Conservation (phyloP, 1,284 basidiomycete genomes). For the Ustilago cynodontis region DNA sequence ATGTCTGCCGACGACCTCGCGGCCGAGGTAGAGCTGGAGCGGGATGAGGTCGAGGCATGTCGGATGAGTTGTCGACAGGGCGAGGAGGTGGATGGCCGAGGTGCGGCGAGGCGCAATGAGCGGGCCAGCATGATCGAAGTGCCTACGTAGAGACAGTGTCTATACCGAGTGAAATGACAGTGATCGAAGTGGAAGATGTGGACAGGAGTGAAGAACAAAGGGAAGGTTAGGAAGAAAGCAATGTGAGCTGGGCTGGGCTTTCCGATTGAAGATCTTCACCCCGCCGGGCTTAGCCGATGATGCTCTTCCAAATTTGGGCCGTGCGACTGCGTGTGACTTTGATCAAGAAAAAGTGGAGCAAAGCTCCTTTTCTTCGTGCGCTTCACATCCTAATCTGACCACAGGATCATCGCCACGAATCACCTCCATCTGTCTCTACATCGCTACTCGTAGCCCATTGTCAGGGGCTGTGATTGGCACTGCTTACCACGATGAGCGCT, state of each 20-base stretch:
- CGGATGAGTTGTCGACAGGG: slow-evolving; percentile 14
- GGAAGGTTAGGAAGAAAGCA: neutral
- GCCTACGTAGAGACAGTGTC: too few species aligned
- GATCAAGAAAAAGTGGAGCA: slow-evolving; percentile 4
- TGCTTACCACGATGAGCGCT: slow-evolving; percentile 20
- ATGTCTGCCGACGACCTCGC: slow-evolving; percentile 9
- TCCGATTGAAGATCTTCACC: neutral
- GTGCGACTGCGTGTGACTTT: neutral
- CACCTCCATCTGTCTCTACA: neutral
- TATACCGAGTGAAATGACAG: neutral
- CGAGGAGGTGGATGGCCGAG: slow-evolving; percentile 11
- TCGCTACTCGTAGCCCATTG: neutral
- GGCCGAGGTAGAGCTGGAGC: slow-evolving; percentile 14
- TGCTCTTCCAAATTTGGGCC: neutral
- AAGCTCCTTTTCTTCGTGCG: neutral
- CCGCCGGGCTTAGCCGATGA: slow-evolving; percentile 8
- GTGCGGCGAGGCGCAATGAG: slow-evolving; percentile 30
- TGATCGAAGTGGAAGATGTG: neutral
- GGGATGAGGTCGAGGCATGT: slow-evolving; percentile 21
- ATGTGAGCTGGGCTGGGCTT: neutral
- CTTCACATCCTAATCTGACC: neutral
- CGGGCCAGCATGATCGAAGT: slow-evolving; percentile 24
- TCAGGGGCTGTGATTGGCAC: neutral
- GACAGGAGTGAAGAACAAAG: neutral
- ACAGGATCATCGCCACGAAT: neutral